Evolutionary conservation across 306 rosid genomes (phyloP).

Genomic region (Cucurbita maxima): DNA sequence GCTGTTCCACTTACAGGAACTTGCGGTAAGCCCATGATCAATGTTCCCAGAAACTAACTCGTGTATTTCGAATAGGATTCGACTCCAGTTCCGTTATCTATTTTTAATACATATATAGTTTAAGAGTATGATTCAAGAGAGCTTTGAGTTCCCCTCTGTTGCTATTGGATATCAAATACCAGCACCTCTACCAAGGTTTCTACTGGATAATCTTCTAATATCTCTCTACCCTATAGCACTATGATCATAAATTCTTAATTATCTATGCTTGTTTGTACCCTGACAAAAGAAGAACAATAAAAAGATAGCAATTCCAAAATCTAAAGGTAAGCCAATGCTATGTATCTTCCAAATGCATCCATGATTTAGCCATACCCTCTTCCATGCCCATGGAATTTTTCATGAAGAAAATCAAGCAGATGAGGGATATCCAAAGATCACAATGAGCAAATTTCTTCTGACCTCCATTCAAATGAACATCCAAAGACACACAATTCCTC

Average conservation of each 20-base stretch:
- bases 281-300: background rate
- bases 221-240: background rate
- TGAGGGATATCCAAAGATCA: conserved; percentile 25
- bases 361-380: conserved; percentile 24
- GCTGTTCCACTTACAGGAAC: conserved; percentile 37
- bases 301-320: conserved; percentile 4
- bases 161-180: conserved; percentile 1
- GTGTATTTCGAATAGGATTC: conserved; percentile 7
- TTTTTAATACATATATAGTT: background rate
- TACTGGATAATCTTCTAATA: background rate
- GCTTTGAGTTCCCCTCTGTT: conserved; percentile 8
- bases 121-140: background rate
- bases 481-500: conserved; percentile 28
- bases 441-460: conserved; percentile 24
- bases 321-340: conserved; percentile 21
- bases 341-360: conserved; percentile 48
- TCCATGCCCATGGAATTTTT: conserved; percentile 23
- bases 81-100: conserved; percentile 2
- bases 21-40: conserved; percentile 83
- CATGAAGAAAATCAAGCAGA: conserved; percentile 17
- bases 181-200: conserved; percentile 10
- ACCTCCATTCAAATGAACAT: conserved; percentile 32
- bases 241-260: background rate
- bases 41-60: conserved; percentile 1
- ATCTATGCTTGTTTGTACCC: background rate